Evolutionary conservation across 306 rosid genomes (phyloP).

Genomic region (Crotalaria pallida): DNA sequence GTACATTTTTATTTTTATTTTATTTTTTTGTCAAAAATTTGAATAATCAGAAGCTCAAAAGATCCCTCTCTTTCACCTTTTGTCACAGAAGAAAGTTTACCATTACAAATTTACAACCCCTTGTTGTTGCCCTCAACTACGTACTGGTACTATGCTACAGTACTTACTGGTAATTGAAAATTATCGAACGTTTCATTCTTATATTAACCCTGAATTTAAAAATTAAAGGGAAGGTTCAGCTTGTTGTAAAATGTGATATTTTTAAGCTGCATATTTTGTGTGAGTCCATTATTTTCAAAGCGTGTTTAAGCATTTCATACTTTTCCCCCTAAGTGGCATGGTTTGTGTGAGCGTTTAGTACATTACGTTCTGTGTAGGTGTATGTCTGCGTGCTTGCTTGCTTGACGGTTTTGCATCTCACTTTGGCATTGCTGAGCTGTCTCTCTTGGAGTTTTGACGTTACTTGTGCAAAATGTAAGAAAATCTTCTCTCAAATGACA

Average conservation of each 20-base stretch:
- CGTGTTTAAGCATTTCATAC: slow-evolving; percentile 13
- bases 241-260: background rate
- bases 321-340: too few species aligned
- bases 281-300: slow-evolving; percentile 4
- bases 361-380: background rate
- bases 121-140: background rate
- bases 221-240: background rate
- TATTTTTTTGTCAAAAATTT: background rate
- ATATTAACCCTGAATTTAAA: background rate
- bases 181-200: slow-evolving; percentile 6
- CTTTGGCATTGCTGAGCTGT: slow-evolving; percentile 17
- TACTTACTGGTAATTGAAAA: background rate
- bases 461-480: background rate
- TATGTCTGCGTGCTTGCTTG: background rate
- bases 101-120: background rate
- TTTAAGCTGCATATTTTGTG: slow-evolving; percentile 3
- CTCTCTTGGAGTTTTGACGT: slow-evolving; percentile 1
- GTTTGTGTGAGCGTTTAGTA: too few species aligned
- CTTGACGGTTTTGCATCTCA: background rate
- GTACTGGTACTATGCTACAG: background rate
- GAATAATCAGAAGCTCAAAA: background rate
- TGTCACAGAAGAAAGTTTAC: background rate
- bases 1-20: too few species aligned
- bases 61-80: background rate
- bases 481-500: background rate